Base-by-base conservation (phyloP, 768 basidiomycete species). In the Chalciporus piperatus region DNA sequence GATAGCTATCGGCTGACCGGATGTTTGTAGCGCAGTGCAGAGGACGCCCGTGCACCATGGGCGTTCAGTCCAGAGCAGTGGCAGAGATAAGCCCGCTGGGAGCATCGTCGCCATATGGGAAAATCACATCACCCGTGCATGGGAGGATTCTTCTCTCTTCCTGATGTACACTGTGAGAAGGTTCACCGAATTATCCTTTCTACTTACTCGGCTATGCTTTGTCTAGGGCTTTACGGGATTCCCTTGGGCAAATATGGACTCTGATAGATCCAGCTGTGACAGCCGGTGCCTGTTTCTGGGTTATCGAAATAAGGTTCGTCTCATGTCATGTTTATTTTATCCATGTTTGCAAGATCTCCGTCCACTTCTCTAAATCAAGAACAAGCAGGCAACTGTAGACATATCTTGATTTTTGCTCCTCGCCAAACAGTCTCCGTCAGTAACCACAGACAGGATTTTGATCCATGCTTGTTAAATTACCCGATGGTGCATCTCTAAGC, bases 251-350 rank as follows among this genome's bases (percentile, higher is more conserved):
- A 60, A 48, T 53, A 57, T 60, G 58, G 52, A 12, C 35, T 45
- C 27, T 50, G 45, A 38, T 43, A 47, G 48, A 52, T 57, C 39
- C 56, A 53, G 44, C 35, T 17, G 30, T 40, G 22, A 47, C 39
- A 28, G 27, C 63, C 27, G 47, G 65, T 68, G 50, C 63, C 68
- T 70, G 57, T 32, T 45, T 47, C 55, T 44, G 45, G 44, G 48
- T 54, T 53, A 47, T 49, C 40, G 45, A 63, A 58, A 56, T 48
- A 68, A 66, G 61, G 63, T 70, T 70, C 50, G 56, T 68, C 59
- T 58, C 63, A 68, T 66, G 63, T 55, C 63, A 51, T 17, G 59
- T 56, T 59, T 66, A 53, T 64, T 61, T 66, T 63, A 54, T 60
- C 61, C 60, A 53, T 33, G 47, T 58, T 57, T 39, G 57, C 43